Evolutionary conservation across 148 eudicot species (phyloP).

Genomic region (Oxyria digyna): DNA sequence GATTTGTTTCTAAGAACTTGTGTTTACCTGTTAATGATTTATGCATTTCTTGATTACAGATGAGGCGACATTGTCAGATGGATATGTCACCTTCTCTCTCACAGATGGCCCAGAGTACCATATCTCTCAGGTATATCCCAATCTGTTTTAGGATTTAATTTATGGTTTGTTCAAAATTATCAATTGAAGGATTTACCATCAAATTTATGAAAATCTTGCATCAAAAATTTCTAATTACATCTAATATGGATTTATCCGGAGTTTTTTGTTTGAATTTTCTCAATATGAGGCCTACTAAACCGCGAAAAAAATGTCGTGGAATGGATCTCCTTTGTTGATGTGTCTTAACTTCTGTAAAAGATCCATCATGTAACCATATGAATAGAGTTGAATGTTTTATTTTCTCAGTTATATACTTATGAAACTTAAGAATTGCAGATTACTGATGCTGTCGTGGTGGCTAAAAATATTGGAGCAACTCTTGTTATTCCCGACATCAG

Average conservation of each 20-base stretch:
- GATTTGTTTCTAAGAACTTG: background rate
- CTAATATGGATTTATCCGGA: background rate
- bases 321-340: background rate
- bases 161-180: too few relatives aligned
- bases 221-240: background rate
- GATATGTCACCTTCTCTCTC: slow-evolving; percentile 80
- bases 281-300: background rate
- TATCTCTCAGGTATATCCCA: slow-evolving; percentile 61
- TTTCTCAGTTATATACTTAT: background rate
- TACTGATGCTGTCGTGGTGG: slow-evolving; percentile 88
- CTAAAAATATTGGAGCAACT: slow-evolving; percentile 76
- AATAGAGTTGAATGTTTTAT: background rate
- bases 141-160: background rate
- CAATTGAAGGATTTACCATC: background rate
- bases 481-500: slow-evolving; percentile 93
- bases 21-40: background rate
- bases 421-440: slow-evolving; percentile 31
- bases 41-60: slow-evolving; percentile 27
- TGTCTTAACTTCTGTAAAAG: background rate
- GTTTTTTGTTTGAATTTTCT: background rate
- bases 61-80: slow-evolving; percentile 37
- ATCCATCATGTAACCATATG: too few relatives aligned
- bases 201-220: background rate
- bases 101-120: slow-evolving; percentile 99
- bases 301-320: background rate